Evolutionary conservation across 208 protist genomes (phyloP).

Genomic region (Phytomonas francai): DNA sequence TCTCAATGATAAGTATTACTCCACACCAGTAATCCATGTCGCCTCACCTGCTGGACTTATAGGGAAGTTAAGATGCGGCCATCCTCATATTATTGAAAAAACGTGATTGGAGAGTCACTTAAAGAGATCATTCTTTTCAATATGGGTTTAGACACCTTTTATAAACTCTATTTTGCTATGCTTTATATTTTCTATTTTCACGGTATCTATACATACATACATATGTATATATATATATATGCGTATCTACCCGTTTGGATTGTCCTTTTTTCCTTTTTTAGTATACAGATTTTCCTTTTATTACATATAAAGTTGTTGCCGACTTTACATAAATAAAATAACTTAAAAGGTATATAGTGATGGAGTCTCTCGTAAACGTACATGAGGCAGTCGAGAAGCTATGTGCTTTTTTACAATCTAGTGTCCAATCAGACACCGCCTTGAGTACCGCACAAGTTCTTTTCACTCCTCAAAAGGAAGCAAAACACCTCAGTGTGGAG

Average conservation of each 20-base stretch:
- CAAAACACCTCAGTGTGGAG: conserved; percentile 32
- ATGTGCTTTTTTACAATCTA: conserved; percentile 36
- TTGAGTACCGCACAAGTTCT: conserved; percentile 15
- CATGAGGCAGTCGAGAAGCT: conserved; percentile 51
- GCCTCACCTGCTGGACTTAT: conserved; percentile 32
- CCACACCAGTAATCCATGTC: conserved; percentile 56
- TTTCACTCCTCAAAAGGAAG: conserved; percentile 32
- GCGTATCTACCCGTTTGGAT: conserved; percentile 2
- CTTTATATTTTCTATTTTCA: not conserved
- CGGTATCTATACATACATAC: too few relatives aligned
- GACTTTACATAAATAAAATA: not conserved
- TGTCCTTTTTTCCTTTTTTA: conserved; percentile 10
- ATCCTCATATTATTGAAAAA: not conserved
- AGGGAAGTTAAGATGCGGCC: conserved; percentile 9
- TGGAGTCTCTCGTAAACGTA: conserved; percentile 19
- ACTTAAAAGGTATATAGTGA: conserved; percentile 3
- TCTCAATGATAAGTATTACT: conserved; percentile 38
- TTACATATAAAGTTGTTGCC: conserved; percentile 4
- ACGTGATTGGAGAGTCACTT: not conserved
- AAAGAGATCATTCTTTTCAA: not conserved
- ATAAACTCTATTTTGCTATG: not conserved
- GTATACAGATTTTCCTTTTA: conserved; percentile 13
- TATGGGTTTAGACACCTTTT: not conserved
- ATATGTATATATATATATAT: too few relatives aligned
- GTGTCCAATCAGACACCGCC: conserved; percentile 18